Evolutionary conservation across 768 basidiomycete genomes (phyloP), one percentile per base, ranked within the genome.

Genomic region (Xanthoconium stramineum): DNA sequence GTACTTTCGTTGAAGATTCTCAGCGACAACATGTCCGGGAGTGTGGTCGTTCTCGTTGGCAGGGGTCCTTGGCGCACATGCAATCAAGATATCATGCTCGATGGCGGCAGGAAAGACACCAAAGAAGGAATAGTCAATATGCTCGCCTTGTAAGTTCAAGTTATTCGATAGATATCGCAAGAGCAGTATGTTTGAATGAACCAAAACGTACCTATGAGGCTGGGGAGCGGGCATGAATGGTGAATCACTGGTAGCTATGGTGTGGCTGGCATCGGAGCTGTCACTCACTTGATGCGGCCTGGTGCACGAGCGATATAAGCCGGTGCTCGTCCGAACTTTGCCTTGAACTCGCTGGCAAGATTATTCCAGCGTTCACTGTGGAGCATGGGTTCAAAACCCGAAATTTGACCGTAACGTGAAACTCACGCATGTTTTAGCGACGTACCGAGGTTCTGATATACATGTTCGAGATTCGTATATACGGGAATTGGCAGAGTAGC

Each of bases 21-120:
- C 81, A 0, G 81, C 85, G 46, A 81, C 65, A 12, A 89, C 86
- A 40, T 75, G 75, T 36, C 86, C 85, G 3, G 80, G 76, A 0
- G 68, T 44, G 52, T 74, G 65, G 9, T 62, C n/a, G 56, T 53
- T 20, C 12, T 28, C 35, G 0, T 53, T 20, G 60, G 46, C 42
- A 52, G 65, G 11, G 30, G 58, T 29, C 55, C 69, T 78, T n/a
- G 79, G 79, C 33, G 80, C 83, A 71, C 81, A 85, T 0, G 91
- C 91, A 53, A 94, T 86, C 50, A 94, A 76, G 61, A 93, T 86
- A 68, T 93, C 93, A 50, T 83, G 83, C 60, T 92, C 91, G 38
- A 94, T 80, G 0, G 91, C 92, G n/a, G 86, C 80, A 15, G 91
- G 93, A 36, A 94, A 78, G 9, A 90, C 90, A 5, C 91, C 91